Evolutionary conservation across 306 rosid genomes (phyloP).

Genomic region (Cicer cuneatum): DNA sequence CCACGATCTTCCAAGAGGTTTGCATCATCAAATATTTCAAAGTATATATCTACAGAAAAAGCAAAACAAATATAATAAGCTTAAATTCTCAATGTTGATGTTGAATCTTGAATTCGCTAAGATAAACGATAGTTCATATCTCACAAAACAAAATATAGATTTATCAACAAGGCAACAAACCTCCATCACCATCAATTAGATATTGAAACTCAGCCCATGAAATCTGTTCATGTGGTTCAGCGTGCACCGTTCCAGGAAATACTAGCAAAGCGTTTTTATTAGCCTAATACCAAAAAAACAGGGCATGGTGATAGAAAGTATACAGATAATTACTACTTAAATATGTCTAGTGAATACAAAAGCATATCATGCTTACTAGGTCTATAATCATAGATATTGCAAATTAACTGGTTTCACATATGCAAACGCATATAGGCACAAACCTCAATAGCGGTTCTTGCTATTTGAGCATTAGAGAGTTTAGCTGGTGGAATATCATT

Average conservation of each 20-base stretch:
- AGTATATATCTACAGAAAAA: constrained; percentile 67
- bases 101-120: constrained; percentile 19
- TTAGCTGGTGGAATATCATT: constrained; percentile 59
- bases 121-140: constrained; percentile 40
- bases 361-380: constrained; percentile 24
- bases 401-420: constrained; percentile 11
- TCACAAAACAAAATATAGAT: constrained; percentile 31
- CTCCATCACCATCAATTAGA: constrained; percentile 78
- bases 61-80: constrained; percentile 8
- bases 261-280: constrained; percentile 74
- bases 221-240: constrained; percentile 87
- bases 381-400: constrained; percentile 35
- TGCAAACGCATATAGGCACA: constrained; percentile 35
- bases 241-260: constrained; percentile 85
- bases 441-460: constrained; percentile 86
- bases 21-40: constrained; percentile 72
- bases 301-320: constrained; percentile 41
- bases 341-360: constrained; percentile 38
- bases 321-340: constrained; percentile 41
- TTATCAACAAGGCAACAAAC: constrained; percentile 51
- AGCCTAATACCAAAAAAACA: constrained; percentile 70
- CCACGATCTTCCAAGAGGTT: constrained; percentile 82
- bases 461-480: constrained; percentile 83
- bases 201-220: constrained; percentile 80
- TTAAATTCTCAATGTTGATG: constrained; percentile 18